phyloP scores from a whole-genome alignment of 2,329 filamentous ascomycete species.

The Trichoderma koningiopsis region DNA sequence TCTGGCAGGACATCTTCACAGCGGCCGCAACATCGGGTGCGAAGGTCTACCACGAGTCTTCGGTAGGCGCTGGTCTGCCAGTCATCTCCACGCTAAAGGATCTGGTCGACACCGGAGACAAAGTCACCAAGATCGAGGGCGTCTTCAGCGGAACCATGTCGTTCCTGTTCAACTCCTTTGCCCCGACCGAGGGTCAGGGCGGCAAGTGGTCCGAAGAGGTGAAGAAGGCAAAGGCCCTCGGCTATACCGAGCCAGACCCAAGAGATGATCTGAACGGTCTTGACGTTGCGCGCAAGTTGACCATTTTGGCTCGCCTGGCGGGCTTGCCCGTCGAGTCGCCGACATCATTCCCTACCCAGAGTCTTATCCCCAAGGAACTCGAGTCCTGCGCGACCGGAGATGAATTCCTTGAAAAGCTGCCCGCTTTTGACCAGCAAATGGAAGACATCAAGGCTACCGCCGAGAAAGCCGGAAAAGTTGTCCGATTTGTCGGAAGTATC shows the following conservation, averaged over 20 bases:
- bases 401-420: constrained; percentile 81
- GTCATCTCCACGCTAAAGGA: constrained; percentile 93
- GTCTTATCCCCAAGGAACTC: constrained; percentile 84
- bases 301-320: constrained; percentile 84
- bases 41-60: constrained; percentile 92
- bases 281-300: constrained; percentile 93
- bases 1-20: constrained; percentile 87
- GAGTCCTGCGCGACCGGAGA: constrained; percentile 75
- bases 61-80: constrained; percentile 88
- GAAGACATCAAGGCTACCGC: constrained; percentile 83
- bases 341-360: constrained; percentile 90
- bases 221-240: constrained; percentile 85
- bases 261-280: constrained; percentile 85
- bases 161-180: constrained; percentile 97
- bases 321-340: constrained; percentile 81
- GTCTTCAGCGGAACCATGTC: constrained; percentile 98
- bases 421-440: constrained; percentile 87
- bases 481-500: constrained; percentile 91
- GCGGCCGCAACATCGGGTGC: constrained; percentile 71
- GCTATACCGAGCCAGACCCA: constrained; percentile 89
- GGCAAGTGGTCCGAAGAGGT: constrained; percentile 92
- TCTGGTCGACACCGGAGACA: constrained; percentile 89
- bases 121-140: constrained; percentile 89
- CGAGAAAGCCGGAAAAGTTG: constrained; percentile 83
- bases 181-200: constrained; percentile 71